Evolutionary conservation across 208 protist species (phyloP), one percentile per base, ranked within the genome.

Genomic region (Trypanosoma congolense): DNA sequence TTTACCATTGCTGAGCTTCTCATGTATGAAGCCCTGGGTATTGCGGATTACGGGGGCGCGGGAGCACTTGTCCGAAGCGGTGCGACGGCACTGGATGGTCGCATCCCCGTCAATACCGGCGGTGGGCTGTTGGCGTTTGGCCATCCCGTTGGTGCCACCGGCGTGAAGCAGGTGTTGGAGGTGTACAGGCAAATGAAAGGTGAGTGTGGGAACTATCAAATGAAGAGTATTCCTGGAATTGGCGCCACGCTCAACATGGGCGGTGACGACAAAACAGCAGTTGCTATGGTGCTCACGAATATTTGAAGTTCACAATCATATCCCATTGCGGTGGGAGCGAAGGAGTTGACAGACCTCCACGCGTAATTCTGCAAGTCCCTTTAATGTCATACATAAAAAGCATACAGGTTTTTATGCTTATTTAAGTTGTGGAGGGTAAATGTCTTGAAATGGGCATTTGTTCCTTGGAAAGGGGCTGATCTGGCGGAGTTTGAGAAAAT

Each of bases 121-220:
- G 92, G 92, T 55, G 92, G 92, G 54, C 80, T 97, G 9, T 71
- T 96, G 19, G n/a, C 76, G 38, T 95, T 94, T 57, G 92, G 92
- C 48, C 92, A 97, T 60, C 92, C 92, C 4, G 85, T 95, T 25
- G 89, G 89, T 5, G 85, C 86, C 4, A 96, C 89, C 18, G 89
- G 89, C 22, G 61, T 96, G n/a, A 96, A 96, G 70, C 90, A 96
- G 71, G 29, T 96, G 21, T 75, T 95, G 73, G 90, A 96, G 71
- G 56, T 96, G 9, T 96, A 91, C 68, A 75, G 88, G 12, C 90
- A 96, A 61, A 95, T 96, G 90, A 96, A 96, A 78, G 87, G 87
- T 0, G 69, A 76, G 53, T 90, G 83, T 54, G 90, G 83, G 6
- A 83, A 81, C 6, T 96, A 96, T 63, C 90, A 96, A 65, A 57